A percentile compares a stretch with the other conserved stretches of the same genome.
These are phyloP conservation scores for Diutina mesorugosa DNA, from an alignment of 1,139 yeast genomes.

Conservation along the genomic window DNA sequence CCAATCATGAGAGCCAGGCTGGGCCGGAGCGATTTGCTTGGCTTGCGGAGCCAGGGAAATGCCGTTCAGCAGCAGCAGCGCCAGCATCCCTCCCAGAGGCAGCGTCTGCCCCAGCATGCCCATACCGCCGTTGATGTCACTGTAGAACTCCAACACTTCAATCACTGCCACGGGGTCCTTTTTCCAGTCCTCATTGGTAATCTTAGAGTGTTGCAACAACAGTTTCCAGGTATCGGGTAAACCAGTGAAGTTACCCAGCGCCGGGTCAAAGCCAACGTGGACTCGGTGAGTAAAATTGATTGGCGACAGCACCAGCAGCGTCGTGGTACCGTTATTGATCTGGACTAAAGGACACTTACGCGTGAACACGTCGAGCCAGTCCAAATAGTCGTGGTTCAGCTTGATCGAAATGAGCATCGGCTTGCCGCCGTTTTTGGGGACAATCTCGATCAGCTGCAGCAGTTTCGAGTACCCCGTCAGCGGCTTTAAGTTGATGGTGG, in stretches of 20 bases:
- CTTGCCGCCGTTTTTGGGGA: slow-evolving; percentile 46
- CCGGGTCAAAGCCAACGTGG: slow-evolving; percentile 52
- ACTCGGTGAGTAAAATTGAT: slow-evolving; percentile 65
- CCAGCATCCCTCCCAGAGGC: background rate
- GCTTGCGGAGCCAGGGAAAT: background rate
- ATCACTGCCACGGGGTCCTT: slow-evolving; percentile 78
- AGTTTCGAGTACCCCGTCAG: slow-evolving; percentile 33
- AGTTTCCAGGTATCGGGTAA: slow-evolving; percentile 74
- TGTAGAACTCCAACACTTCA: slow-evolving; percentile 84
- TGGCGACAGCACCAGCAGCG: slow-evolving; percentile 47
- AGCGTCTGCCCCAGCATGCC: slow-evolving; percentile 2
- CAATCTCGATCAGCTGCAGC: slow-evolving; percentile 64
- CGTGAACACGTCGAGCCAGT: slow-evolving; percentile 87
- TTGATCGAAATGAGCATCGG: slow-evolving; percentile 68
- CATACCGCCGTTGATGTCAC: slow-evolving; percentile 28
- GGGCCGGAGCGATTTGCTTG: background rate
- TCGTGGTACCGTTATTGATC: slow-evolving; percentile 10
- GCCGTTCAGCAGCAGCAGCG: background rate
- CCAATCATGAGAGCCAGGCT: slow-evolving; percentile 19
- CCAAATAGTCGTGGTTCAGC: slow-evolving; percentile 66
- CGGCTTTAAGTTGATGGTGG: slow-evolving; percentile 26
- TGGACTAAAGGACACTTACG: slow-evolving; percentile 65
- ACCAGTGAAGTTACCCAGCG: slow-evolving; percentile 64
- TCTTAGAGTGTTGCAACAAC: slow-evolving; percentile 61
- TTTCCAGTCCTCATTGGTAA: slow-evolving; percentile 74